phyloP scores from a whole-genome alignment of 129 eudicot species.

The Centella asiatica region DNA sequence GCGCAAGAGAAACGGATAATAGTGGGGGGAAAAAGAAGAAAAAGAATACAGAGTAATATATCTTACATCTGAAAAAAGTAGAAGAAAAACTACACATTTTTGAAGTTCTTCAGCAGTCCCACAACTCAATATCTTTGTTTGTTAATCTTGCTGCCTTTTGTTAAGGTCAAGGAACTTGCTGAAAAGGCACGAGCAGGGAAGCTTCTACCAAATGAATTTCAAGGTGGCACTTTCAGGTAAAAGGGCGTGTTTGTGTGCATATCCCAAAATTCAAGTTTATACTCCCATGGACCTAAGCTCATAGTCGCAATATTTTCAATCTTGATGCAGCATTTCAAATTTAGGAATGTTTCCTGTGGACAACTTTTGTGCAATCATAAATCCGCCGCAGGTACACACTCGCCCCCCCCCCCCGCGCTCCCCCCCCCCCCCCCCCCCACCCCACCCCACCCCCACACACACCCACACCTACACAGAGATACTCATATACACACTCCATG shows the following conservation, averaged over 20 bases:
- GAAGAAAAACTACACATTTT: too few species aligned
- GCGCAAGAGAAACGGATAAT: too few species aligned
- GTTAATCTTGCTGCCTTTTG: constrained; percentile 4
- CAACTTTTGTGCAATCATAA: constrained; percentile 86
- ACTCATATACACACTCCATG: too few species aligned
- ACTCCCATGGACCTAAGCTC: background rate
- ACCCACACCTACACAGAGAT: background rate
- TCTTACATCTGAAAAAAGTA: too few species aligned
- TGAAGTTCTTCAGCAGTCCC: too few species aligned
- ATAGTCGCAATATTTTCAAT: background rate
- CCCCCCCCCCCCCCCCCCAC: background rate
- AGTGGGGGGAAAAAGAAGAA: too few species aligned
- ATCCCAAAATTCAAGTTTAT: background rate
- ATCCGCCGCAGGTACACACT: constrained; percentile 88
- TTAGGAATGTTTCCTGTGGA: constrained; percentile 99
- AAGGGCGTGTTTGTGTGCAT: too few species aligned
- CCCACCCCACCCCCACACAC: too few species aligned
- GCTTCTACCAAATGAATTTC: constrained; percentile 87
- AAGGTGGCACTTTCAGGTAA: constrained; percentile 97
- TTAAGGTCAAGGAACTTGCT: constrained; percentile 89
- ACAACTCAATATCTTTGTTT: background rate
- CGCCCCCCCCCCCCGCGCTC: constrained; percentile 15
- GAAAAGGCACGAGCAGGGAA: constrained; percentile 88
- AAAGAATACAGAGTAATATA: too few species aligned
- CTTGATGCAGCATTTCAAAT: constrained; percentile 76